Evolutionary conservation across 2,329 filamentous ascomycete species (phyloP), one percentile per base, ranked within the genome.

Genomic region (Diaporthe sp.): DNA sequence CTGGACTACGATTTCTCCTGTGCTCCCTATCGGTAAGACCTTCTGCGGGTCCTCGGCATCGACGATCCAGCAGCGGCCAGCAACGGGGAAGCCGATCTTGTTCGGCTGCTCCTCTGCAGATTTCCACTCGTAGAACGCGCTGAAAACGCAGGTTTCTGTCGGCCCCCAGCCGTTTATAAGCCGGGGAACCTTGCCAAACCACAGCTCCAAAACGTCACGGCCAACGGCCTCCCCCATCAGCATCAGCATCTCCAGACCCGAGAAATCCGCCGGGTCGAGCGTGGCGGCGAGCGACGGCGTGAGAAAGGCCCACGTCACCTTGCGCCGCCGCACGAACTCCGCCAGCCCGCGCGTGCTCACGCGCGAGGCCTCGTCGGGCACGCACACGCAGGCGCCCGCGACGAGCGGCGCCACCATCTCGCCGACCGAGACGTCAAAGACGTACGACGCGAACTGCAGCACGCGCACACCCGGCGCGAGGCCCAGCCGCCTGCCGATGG

Each of bases 211-310:
- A 87, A 87, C 49, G 89, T 87, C 9, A 86, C 86, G 0, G 86
- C 83, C 0, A 88, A 89, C 76, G 91, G 88, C 8, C 87, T 90
- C 88, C 13, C 88, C 88, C 13, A 87, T 88, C 17, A 72, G 28
- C 31, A 75, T 44, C 10, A 78, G 44, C 34, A 37, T 34, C 42
- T 72, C 53, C 28, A 78, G 58, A 0, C 4, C 28, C 17, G 74
- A 73, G 17, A 75, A 13, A 15, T 76, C 76, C 2, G 28, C 71
- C 10, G 77, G 77, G 25, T 39, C 8, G 4, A 78, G 31, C 15
- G 74, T 34, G 15, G 31, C 28, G 1, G 72, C 71, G 34, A 74
- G 63, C 5, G 71, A 71, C 2, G 76, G 76, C 15, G 72, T 74
- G 15, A 75, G 34, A 39, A 63, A 60, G 2, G 49, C 75, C 71